Evolutionary conservation across 768 basidiomycete genomes (phyloP), one percentile per base, ranked within the genome.

Genomic region (Boletus coccyginus): DNA sequence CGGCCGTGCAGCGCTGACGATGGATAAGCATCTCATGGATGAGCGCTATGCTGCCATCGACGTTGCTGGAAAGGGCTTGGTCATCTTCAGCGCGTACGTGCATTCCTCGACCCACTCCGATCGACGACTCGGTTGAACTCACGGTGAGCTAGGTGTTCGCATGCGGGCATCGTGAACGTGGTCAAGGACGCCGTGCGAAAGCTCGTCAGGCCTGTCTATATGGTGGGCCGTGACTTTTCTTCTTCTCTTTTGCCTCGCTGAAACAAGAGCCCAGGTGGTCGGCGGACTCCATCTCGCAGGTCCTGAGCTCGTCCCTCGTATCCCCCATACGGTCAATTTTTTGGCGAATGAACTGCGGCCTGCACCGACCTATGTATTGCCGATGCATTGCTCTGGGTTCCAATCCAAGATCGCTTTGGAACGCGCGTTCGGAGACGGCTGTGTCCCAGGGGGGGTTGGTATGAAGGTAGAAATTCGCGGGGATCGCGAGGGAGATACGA

Each of bases 161-260:
- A 93, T 72, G 91, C 92, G 4, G 92, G 91, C 1, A 91, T 93
- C 52, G 85, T 90, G 43, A 94, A 94, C 59, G 92, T 94, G 29
- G 74, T 89, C 52, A 85, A 78, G 60, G 85, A 91, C 63, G 91
- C 88, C 1, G 72, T 88, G 7, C 66, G 70, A 19, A 81, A 67
- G 29, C 85, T 92, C 64, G 70, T 75, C 40, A 74, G 89, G 53
- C 92, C 91, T 0, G 76, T 93, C 43, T 81, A 92, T 66, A 92
- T 92, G 87, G 90, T 86, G 50, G 24, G 36, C 67, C 35, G 11
- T 39, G 14, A 6, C 27, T 3, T 21, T 24, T 38, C 32, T 17
- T 12, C 27, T 35, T 16, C 29, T 51, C 47, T 38, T 29, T 36
- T 24, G 5, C 19, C 14, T 14, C 19, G 35, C 38, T 59, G 38